Conservation (phyloP, 1,284 basidiomycete genomes). For the Microbotryum saponariae region DNA sequence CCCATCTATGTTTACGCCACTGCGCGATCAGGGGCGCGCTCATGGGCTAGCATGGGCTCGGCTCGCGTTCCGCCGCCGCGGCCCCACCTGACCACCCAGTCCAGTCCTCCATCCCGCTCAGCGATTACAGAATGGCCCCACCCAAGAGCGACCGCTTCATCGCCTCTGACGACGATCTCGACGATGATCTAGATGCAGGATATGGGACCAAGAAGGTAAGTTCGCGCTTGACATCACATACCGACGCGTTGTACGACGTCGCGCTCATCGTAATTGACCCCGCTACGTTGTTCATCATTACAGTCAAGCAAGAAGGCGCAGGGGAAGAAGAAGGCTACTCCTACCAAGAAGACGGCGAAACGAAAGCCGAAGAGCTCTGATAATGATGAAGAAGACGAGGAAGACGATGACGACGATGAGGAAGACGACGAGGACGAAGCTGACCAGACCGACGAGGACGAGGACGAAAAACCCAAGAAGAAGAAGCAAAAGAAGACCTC, state of each 20-base stretch:
- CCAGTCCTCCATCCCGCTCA: no score
- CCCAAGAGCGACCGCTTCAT: not conserved
- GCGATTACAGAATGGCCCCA: not conserved
- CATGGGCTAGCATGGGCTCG: no score
- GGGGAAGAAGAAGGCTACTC: not conserved
- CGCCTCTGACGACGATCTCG: not conserved
- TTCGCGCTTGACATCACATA: no score
- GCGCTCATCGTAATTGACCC: no score
- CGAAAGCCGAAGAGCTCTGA: not conserved
- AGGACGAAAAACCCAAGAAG: not conserved
- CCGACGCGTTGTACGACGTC: not conserved
- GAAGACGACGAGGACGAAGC: not conserved
- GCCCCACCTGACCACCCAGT: not conserved
- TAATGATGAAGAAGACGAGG: not conserved
- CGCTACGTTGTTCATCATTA: no score
- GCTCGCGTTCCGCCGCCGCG: no score
- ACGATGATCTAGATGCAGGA: no score
- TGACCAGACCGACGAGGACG: not conserved
- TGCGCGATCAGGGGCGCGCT: no score
- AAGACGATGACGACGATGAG: not conserved
- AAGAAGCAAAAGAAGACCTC: slow-evolving; percentile 2
- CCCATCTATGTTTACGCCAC: not conserved
- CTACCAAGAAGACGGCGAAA: slow-evolving; percentile 2
- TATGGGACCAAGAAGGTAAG: no score
- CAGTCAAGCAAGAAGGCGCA: not conserved